Evolutionary conservation across 1,139 yeast genomes (phyloP).

Genomic region (Candida tropicalis): DNA sequence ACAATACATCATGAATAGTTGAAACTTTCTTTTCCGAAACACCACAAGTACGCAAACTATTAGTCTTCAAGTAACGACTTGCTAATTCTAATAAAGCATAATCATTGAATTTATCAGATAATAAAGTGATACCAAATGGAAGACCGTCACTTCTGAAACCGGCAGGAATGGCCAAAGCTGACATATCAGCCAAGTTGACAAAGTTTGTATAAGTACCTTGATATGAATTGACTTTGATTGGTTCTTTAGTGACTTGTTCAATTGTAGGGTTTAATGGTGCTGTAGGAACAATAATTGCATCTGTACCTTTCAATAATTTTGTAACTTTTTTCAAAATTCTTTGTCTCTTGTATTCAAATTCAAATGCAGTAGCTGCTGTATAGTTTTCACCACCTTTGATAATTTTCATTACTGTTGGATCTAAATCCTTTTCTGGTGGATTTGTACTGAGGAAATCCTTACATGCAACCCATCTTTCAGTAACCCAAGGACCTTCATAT

Average conservation of each 20-base stretch:
- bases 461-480: constrained; percentile 87
- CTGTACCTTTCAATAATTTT: constrained; percentile 57
- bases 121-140: constrained; percentile 87
- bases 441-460: constrained; percentile 71
- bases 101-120: constrained; percentile 82
- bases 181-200: constrained; percentile 89
- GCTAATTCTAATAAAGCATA: constrained; percentile 88
- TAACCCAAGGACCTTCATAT: constrained; percentile 99
- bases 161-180: constrained; percentile 89
- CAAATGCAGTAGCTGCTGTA: constrained; percentile 82
- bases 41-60: constrained; percentile 24
- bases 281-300: constrained; percentile 86
- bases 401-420: constrained; percentile 80
- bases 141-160: constrained; percentile 84
- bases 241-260: constrained; percentile 70
- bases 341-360: constrained; percentile 82
- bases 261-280: constrained; percentile 90
- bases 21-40: constrained; percentile 21
- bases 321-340: constrained; percentile 68
- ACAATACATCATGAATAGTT: constrained; percentile 34
- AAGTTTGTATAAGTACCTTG: constrained; percentile 98
- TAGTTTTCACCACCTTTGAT: constrained; percentile 76
- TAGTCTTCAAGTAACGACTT: constrained; percentile 58
- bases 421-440: constrained; percentile 72
- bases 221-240: constrained; percentile 77